These are phyloP conservation scores for Crucibulum laeve DNA, from an alignment of 768 basidiomycete genomes.

Conservation along the genomic window DNA sequence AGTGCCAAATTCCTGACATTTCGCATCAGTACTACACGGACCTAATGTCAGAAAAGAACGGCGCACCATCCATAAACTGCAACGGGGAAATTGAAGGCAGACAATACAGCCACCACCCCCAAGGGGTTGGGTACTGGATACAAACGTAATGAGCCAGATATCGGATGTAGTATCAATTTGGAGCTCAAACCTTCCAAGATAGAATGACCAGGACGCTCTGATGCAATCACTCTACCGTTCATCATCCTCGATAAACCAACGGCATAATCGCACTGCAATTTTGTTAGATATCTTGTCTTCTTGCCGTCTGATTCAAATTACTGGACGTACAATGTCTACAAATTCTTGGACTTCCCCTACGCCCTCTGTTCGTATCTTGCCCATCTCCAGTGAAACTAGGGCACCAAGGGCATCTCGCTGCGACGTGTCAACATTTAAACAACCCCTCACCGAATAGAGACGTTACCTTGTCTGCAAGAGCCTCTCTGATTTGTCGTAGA, in stretches of 20 bases:
- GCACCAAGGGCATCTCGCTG: conserved; percentile 79
- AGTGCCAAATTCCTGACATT: conserved; percentile 79
- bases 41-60: conserved; percentile 1
- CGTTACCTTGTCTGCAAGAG: conserved; percentile 71
- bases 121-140: conserved; percentile 87
- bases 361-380: conserved; percentile 88
- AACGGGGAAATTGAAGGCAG: conserved; percentile 96
- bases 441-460: background rate
- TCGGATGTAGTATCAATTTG: conserved; percentile 8
- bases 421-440: background rate
- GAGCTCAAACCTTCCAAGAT: conserved; percentile 73
- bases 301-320: background rate
- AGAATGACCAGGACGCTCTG: conserved; percentile 86
- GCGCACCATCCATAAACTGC: conserved; percentile 87
- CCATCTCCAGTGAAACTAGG: conserved; percentile 85
- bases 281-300: background rate
- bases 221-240: conserved; percentile 84
- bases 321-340: conserved; percentile 79
- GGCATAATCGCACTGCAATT: conserved; percentile 83
- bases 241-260: conserved; percentile 91
- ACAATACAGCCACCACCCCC: conserved; percentile 64
- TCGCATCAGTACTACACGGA: background rate
- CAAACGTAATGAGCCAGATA: conserved; percentile 10
- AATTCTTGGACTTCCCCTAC: conserved; percentile 94
- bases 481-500: conserved; percentile 82